Base-by-base conservation (phyloP, 2,329 filamentous ascomycete species). In the Penicillium decumbens region DNA sequence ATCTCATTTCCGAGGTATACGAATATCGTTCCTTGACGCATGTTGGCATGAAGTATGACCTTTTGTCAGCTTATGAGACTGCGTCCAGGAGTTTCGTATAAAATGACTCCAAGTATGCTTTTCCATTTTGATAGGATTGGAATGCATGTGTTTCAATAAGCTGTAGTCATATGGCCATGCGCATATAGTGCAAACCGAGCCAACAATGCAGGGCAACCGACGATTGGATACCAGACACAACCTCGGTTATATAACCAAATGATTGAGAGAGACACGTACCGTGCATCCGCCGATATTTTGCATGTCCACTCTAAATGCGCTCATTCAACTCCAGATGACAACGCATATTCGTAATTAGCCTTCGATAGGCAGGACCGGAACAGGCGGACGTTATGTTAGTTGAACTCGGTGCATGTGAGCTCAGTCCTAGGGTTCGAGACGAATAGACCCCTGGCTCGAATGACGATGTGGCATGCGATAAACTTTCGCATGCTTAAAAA, bases 1-100 rank as follows among this genome's bases (percentile, higher is more conserved):
- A 55, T 50, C 38, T 55, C 43, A 59, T 55, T 49, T 52, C 45
- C 44, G 43, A 54, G 45, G 40, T 43, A 27, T 46, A 43, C 35
- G 41, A 47, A 46, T 18, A 28, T 20, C 32, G 37, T 29, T 39
- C n/a, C 15, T 6, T 27, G 15, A 18, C 15, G 15, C 6, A 39
- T 13, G 3, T n/a, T 9, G 25, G 18, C 4, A 28, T 43, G 37
- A 23, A 23, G 20, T 4, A 23, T 23, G 20, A 23, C 18, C 3
- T 28, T 39, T 50, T 50, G 46, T 50, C 51, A 50, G 49, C 45
- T 46, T 23, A 25, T 35, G 6, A 33, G 23, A 25, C 24, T 32
- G 41, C 25, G 13, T 29, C 23, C 18, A 24, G 39, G 24, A 45
- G 48, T 38, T 33, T 35, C 44, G 52, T 46, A 37, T 7, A 30